A percentile compares a stretch with the other conserved stretches of the same genome.
phyloP scores from a whole-genome alignment of 2,329 filamentous ascomycete genomes.

The Arthrocladium fulminans region DNA sequence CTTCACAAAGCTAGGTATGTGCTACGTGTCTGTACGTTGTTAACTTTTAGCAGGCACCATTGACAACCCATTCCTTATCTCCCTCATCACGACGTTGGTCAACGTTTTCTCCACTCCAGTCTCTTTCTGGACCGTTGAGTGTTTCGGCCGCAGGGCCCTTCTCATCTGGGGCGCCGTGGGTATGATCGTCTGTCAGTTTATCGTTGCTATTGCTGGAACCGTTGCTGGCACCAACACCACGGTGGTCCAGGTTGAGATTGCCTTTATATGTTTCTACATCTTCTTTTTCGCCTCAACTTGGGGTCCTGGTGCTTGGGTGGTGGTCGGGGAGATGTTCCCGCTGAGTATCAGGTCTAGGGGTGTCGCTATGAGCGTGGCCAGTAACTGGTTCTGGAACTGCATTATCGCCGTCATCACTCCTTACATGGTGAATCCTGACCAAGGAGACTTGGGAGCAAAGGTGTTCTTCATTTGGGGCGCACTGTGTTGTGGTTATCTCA shows the following conservation, averaged over 20 bases:
- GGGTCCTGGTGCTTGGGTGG: conserved; percentile 74
- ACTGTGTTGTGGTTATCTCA: conserved; percentile 59
- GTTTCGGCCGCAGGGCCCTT: conserved; percentile 67
- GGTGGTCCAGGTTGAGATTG: conserved; percentile 35
- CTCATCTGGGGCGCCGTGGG: conserved; percentile 69
- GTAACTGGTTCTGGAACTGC: conserved; percentile 61
- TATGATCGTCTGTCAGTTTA: conserved; percentile 80
- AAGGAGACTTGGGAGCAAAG: conserved; percentile 53
- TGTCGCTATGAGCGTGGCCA: conserved; percentile 75
- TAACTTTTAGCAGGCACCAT: no score
- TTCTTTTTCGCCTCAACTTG: conserved; percentile 84
- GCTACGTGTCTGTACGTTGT: no score
- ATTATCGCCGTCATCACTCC: conserved; percentile 36
- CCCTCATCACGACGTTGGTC: conserved; percentile 45
- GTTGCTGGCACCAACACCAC: conserved; percentile 18
- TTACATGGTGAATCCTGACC: conserved; percentile 21
- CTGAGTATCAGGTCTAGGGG: conserved; percentile 79
- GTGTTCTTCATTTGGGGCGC: conserved; percentile 76
- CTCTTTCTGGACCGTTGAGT: conserved; percentile 77
- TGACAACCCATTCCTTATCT: conserved; percentile 43
- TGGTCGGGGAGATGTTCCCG: conserved; percentile 72
- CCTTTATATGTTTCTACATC: conserved; percentile 86
- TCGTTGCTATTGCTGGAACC: conserved; percentile 60
- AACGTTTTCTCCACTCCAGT: conserved; percentile 45
- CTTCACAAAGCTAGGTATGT: no score